These are phyloP conservation scores for Melaleuca quinquenervia DNA, from an alignment of 345 rosid species.

Conservation along the genomic window DNA sequence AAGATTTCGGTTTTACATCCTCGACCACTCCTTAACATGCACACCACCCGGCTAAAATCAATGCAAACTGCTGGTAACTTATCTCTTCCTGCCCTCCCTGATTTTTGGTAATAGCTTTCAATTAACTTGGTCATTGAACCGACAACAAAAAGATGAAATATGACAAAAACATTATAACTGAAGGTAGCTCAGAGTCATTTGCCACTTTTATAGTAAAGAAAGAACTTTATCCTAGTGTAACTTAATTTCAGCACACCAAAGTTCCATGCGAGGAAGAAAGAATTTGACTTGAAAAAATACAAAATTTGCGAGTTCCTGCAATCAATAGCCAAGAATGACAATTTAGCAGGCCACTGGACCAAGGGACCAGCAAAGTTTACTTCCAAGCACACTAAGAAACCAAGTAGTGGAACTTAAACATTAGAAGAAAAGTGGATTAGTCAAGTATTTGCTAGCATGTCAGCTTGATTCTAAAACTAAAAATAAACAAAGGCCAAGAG, in stretches of 20 bases:
- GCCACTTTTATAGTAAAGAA: background rate
- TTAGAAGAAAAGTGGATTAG: no score
- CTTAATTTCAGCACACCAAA: background rate
- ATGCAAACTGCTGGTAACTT: slow-evolving; percentile 57
- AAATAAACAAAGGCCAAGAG: background rate
- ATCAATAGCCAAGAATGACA: background rate
- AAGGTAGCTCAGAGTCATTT: background rate
- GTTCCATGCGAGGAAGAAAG: background rate
- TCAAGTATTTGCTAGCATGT: no score
- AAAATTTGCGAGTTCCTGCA: background rate
- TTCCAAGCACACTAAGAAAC: background rate
- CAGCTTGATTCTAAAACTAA: no score
- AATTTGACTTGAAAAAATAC: background rate
- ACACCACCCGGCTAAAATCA: slow-evolving; percentile 83
- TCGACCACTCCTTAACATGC: slow-evolving; percentile 84
- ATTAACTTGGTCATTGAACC: slow-evolving; percentile 52
- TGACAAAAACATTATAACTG: background rate
- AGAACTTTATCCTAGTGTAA: background rate
- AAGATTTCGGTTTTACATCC: slow-evolving; percentile 56
- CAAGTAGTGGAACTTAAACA: background rate
- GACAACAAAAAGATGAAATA: background rate
- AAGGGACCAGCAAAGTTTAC: background rate
- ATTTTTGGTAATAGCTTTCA: slow-evolving; percentile 91
- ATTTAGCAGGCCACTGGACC: background rate
- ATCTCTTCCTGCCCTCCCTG: slow-evolving; percentile 93